Conservation (phyloP, 225 moss, liverwort and hornwort genomes). For the Bryoerythrophyllum caledonicum region DNA sequence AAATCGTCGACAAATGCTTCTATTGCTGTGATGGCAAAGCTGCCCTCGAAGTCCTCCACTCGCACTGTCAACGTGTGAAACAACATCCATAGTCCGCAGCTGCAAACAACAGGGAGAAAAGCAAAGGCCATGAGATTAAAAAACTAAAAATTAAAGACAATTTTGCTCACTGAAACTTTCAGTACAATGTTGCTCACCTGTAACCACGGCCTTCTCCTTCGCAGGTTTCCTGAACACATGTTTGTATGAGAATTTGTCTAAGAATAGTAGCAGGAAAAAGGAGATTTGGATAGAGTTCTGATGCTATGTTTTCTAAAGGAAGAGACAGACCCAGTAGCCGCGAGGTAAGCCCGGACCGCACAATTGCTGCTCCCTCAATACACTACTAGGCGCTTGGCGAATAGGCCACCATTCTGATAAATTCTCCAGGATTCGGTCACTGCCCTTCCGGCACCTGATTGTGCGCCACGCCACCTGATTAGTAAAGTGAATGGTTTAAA, state of each 20-base stretch:
- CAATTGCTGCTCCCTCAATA: slow-evolving; percentile 38
- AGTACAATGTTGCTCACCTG: slow-evolving; percentile 49
- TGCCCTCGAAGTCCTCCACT: slow-evolving; percentile 79
- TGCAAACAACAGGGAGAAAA: slow-evolving; percentile 40
- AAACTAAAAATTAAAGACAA: neutral
- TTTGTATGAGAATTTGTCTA: slow-evolving; percentile 13
- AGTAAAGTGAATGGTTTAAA: neutral
- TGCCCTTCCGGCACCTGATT: slow-evolving; percentile 80
- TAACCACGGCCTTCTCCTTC: slow-evolving; percentile 70
- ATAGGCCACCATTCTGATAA: slow-evolving; percentile 72
- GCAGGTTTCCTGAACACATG: slow-evolving; percentile 64
- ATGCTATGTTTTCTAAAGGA: slow-evolving; percentile 1
- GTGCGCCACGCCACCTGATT: neutral
- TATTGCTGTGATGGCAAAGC: slow-evolving; percentile 61
- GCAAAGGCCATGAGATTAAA: neutral
- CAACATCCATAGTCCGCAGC: slow-evolving; percentile 92
- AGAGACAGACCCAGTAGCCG: slow-evolving; percentile 43
- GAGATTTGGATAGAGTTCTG: neutral
- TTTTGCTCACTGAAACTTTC: neutral
- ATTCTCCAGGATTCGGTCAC: slow-evolving; percentile 65
- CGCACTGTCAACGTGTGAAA: slow-evolving; percentile 85
- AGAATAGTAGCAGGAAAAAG: neutral
- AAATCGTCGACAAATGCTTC: slow-evolving; percentile 79
- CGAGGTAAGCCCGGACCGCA: slow-evolving; percentile 58
- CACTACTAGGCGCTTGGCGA: slow-evolving; percentile 40